Evolutionary conservation across 2,329 filamentous ascomycete species (phyloP), one percentile per base, ranked within the genome.

Genomic region (Pseudogymnoascus sp.): DNA sequence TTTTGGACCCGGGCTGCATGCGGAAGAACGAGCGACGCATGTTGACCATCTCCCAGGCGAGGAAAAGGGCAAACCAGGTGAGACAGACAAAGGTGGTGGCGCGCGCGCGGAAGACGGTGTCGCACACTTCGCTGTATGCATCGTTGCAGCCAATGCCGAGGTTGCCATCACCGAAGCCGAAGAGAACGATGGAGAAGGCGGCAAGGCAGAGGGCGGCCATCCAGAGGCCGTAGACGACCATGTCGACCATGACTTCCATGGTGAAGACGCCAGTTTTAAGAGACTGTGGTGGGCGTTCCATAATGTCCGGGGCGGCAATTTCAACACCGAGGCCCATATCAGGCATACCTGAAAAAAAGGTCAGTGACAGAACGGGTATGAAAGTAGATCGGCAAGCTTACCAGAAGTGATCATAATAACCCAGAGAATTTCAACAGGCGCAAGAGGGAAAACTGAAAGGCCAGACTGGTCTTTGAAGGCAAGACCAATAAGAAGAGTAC

Each of bases 381-480:
- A n/a, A 34, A 19, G 16, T 19, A 57, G 19, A 14, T 57, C n/a
- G n/a, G 5, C 1, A 57, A 57, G n/a, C 51, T 16, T 39, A 1
- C 88, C 90, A 43, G 90, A 93, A 0, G 92, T 96, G 63, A 95
- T 84, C 89, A 96, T 93, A 76, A 96, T 96, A 75, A 96, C 91
- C 92, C 91, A 96, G 65, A 96, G 83, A 67, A 96, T 93, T 71
- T 96, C 88, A 10, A 96, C 85, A 0, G 92, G 91, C 0, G 90
- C 86, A 51, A 96, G 84, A 4, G 92, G 92, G 75, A 96, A 96
- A 8, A 96, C 91, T 0, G 91, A 95, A 66, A 90, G 82, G 7
- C 84, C 82, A 8, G 80, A 78, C 2, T 76, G 69, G 72, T 96
- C 92, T 71, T 92, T 89, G 78, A 96, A 96, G 0, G 82, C 89